phyloP scores from a whole-genome alignment of 257 asterid genomes.

The Pogostemon cablin region DNA sequence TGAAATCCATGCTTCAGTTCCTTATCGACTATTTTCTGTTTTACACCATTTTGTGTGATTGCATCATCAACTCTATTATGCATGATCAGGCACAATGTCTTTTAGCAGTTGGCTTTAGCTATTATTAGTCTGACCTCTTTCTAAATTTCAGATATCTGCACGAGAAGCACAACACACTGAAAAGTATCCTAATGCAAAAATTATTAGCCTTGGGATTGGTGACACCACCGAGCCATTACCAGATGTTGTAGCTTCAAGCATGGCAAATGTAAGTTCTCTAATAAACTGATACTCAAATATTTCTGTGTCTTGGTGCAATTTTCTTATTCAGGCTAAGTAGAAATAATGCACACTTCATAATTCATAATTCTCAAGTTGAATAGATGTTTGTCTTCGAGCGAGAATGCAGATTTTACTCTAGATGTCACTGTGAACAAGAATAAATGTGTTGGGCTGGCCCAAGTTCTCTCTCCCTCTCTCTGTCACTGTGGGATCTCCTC shows the following conservation, averaged over 20 bases:
- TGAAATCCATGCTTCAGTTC: background rate
- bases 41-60: background rate
- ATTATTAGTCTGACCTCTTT: constrained; percentile 17
- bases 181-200: constrained; percentile 71
- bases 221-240: constrained; percentile 90
- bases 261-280: constrained; percentile 69
- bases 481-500: background rate
- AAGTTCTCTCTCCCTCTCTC: constrained; percentile 2
- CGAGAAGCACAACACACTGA: constrained; percentile 58
- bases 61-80: background rate
- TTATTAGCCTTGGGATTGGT: constrained; percentile 89
- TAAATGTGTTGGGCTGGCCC: constrained; percentile 8
- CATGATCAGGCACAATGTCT: constrained; percentile 5
- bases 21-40: constrained; percentile 1
- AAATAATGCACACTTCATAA: background rate
- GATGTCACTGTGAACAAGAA: background rate
- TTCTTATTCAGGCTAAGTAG: background rate
- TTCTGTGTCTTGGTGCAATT: constrained; percentile 5
- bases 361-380: constrained; percentile 3
- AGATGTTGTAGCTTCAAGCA: constrained; percentile 57
- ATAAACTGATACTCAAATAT: background rate
- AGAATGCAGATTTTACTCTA: background rate
- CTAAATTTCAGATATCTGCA: constrained; percentile 52
- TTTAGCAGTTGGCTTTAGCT: background rate
- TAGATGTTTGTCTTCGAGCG: constrained; percentile 8